A percentile compares a stretch with the other conserved stretches of the same genome.
Conservation (phyloP, 441 rosid species). For the Gossypium laxum region DNA sequence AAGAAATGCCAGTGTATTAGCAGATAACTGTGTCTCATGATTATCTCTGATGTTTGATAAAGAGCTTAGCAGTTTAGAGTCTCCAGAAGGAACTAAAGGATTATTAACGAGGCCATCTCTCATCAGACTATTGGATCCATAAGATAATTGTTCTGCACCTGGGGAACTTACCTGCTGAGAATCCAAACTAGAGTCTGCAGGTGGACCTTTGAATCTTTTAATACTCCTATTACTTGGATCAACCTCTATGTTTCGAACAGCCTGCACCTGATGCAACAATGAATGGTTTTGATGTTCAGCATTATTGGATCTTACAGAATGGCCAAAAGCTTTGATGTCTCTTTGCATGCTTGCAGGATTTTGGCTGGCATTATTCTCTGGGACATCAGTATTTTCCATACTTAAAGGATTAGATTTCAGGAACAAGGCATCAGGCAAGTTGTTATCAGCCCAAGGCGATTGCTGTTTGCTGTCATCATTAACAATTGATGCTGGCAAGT, state of each 20-base stretch:
- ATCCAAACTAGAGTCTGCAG: slow-evolving; percentile 25
- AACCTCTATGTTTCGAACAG: slow-evolving; percentile 33
- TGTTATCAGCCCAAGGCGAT: slow-evolving; percentile 28
- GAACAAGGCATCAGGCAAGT: slow-evolving; percentile 19
- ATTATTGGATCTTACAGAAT: slow-evolving; percentile 35
- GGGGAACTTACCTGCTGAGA: slow-evolving; percentile 21
- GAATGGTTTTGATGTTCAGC: slow-evolving; percentile 33
- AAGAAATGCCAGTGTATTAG: slow-evolving; percentile 24
- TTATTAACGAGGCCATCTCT: slow-evolving; percentile 19
- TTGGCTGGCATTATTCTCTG: slow-evolving; percentile 23
- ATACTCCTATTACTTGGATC: slow-evolving; percentile 38
- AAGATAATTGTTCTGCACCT: slow-evolving; percentile 22
- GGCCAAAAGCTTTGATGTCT: slow-evolving; percentile 44
- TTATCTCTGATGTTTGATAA: slow-evolving; percentile 29
- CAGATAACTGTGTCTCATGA: slow-evolving; percentile 22
- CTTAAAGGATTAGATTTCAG: slow-evolving; percentile 21
- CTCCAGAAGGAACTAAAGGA: slow-evolving; percentile 27
- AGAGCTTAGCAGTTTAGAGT: slow-evolving; percentile 31
- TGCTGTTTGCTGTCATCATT: slow-evolving; percentile 31
- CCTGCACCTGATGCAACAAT: slow-evolving; percentile 36
- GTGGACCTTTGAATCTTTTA: slow-evolving; percentile 37
- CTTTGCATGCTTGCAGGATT: slow-evolving; percentile 30
- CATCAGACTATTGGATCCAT: slow-evolving; percentile 22
- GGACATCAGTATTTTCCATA: background rate
- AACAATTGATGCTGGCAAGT: slow-evolving; percentile 19